phyloP scores from a whole-genome alignment of 2,329 filamentous ascomycete species.

The Epichloe bromicola region DNA sequence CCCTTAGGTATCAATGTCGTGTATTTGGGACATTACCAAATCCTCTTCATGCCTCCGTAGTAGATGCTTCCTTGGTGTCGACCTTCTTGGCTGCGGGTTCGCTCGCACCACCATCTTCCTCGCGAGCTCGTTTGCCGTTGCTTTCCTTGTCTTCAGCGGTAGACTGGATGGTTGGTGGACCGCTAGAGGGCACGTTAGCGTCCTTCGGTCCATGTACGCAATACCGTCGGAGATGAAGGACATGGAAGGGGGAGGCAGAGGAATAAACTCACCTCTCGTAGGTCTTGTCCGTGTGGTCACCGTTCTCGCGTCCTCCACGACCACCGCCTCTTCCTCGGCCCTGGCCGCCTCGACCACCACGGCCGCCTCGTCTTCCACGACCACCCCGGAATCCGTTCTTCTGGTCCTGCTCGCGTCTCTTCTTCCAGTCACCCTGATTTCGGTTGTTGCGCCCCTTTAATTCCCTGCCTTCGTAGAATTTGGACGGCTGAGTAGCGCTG shows the following conservation, averaged over 20 bases:
- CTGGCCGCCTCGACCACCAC: slow-evolving; percentile 29
- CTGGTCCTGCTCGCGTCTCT: slow-evolving; percentile 48
- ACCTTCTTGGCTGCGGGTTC: slow-evolving; percentile 49
- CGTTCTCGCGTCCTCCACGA: slow-evolving; percentile 18
- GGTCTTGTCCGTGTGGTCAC: slow-evolving; percentile 16
- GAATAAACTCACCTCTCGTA: slow-evolving; percentile 20
- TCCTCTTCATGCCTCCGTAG: slow-evolving; percentile 2
- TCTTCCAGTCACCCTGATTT: slow-evolving; percentile 49
- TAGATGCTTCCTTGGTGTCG: slow-evolving; percentile 33
- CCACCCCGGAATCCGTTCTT: slow-evolving; percentile 43
- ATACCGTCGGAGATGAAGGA: neutral
- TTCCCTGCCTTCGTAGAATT: slow-evolving; percentile 38
- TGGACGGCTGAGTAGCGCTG: slow-evolving; percentile 27
- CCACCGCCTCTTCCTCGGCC: slow-evolving; percentile 30
- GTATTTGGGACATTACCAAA: neutral
- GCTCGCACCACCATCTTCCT: slow-evolving; percentile 32
- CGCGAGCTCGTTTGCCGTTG: slow-evolving; percentile 42
- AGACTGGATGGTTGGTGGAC: slow-evolving; percentile 29
- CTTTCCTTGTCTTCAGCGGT: slow-evolving; percentile 23
- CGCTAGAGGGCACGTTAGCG: slow-evolving; percentile 11
- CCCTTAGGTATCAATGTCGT: neutral
- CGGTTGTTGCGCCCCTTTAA: slow-evolving; percentile 22
- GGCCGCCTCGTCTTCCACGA: slow-evolving; percentile 29
- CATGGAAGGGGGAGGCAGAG: neutral
- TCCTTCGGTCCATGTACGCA: neutral